These are phyloP conservation scores for Tolypocladium guangdongense DNA, from an alignment of 2,329 filamentous ascomycete species.

Conservation along the genomic window DNA sequence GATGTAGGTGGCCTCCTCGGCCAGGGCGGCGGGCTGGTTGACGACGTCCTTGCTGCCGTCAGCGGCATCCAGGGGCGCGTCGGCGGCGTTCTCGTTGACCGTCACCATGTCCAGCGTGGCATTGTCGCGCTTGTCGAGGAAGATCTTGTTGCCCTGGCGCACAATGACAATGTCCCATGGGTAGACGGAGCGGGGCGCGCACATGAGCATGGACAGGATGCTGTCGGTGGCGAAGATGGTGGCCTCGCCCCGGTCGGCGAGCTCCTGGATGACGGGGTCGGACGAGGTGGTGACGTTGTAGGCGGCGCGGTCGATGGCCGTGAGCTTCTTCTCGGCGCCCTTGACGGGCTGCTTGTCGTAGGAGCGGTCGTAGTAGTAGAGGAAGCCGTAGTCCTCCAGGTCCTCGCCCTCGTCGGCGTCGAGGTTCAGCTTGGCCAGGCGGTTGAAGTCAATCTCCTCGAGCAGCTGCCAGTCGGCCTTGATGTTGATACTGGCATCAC, in stretches of 20 bases:
- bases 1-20: slow-evolving; percentile 97
- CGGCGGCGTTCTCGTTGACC: slow-evolving; percentile 96
- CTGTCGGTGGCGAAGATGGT: slow-evolving; percentile 96
- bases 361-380: slow-evolving; percentile 94
- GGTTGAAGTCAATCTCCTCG: slow-evolving; percentile 98
- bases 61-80: slow-evolving; percentile 82
- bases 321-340: slow-evolving; percentile 76
- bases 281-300: slow-evolving; percentile 98
- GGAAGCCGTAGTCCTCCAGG: slow-evolving; percentile 88
- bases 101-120: slow-evolving; percentile 94
- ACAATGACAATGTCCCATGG: slow-evolving; percentile 96
- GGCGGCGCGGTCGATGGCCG: slow-evolving; percentile 81
- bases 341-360: slow-evolving; percentile 93
- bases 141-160: slow-evolving; percentile 91
- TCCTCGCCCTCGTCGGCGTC: slow-evolving; percentile 94
- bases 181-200: slow-evolving; percentile 89
- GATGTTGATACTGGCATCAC: slow-evolving; percentile 91
- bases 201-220: slow-evolving; percentile 99
- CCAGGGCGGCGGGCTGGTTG: slow-evolving; percentile 87
- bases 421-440: slow-evolving; percentile 88
- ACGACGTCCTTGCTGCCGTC: slow-evolving; percentile 90
- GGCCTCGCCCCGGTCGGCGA: slow-evolving; percentile 90
- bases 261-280: slow-evolving; percentile 92
- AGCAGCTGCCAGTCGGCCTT: slow-evolving; percentile 91
- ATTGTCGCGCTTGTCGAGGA: slow-evolving; percentile 96